phyloP scores from a whole-genome alignment of 2,329 filamentous ascomycete species.

The Neopestalotiopsis clavispora region DNA sequence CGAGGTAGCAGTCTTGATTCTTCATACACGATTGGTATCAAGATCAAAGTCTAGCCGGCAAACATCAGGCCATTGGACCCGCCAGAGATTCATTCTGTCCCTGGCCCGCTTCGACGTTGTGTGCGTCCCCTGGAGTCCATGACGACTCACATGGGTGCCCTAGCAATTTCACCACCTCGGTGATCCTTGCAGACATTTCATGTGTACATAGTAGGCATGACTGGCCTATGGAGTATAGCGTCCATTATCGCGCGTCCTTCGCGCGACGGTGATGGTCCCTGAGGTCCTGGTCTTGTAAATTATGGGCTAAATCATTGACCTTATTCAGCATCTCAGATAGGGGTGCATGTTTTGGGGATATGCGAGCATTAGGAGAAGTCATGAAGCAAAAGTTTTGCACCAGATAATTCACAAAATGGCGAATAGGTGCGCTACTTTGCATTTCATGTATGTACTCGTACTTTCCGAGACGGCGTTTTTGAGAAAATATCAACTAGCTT shows the following conservation, averaged over 20 bases:
- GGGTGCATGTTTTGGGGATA: not conserved
- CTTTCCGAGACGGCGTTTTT: not conserved
- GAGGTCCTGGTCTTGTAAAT: not conserved
- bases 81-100: slow-evolving; percentile 5
- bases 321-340: not conserved
- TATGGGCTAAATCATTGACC: not conserved
- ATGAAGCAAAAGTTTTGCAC: not conserved
- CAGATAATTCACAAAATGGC: not conserved
- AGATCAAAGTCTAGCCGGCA: slow-evolving; percentile 2
- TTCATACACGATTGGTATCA: not conserved
- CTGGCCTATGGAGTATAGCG: not conserved
- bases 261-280: not conserved
- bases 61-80: slow-evolving; percentile 5
- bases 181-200: not conserved
- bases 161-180: slow-evolving; percentile 2
- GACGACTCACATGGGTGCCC: not conserved
- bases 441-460: not conserved
- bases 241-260: not conserved
- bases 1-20: not conserved
- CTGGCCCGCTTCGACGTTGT: not conserved
- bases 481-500: not conserved
- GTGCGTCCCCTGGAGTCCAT: slow-evolving; percentile 1
- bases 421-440: slow-evolving; percentile 1
- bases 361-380: not conserved
- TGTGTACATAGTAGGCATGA: not conserved